A percentile compares a stretch with the other conserved stretches of the same genome.
phyloP scores from a whole-genome alignment of 345 rosid species.

The Carallia brachiata region DNA sequence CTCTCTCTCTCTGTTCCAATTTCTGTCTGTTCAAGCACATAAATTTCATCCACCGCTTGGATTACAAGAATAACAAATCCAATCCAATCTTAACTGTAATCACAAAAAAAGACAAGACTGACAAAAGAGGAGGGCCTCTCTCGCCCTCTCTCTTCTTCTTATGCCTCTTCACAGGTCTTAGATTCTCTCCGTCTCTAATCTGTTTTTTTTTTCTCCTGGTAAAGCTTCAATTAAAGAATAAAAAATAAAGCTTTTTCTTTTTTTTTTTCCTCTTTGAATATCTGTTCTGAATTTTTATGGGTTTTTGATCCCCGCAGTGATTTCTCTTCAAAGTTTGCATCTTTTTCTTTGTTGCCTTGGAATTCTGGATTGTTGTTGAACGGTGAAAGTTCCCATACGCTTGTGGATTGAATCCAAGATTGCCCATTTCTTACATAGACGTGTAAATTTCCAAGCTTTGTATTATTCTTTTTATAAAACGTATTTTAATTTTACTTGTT shows the following conservation, averaged over 20 bases:
- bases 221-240: conserved; percentile 1
- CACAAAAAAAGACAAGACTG: conserved; percentile 19
- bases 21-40: conserved; percentile 7
- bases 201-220: conserved; percentile 17
- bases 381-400: conserved; percentile 27
- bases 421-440: conserved; percentile 32
- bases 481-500: conserved; percentile 30
- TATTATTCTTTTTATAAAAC: conserved; percentile 24
- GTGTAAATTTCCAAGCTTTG: conserved; percentile 33
- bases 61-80: conserved; percentile 9
- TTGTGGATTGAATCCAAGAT: conserved; percentile 48
- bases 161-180: conserved; percentile 44
- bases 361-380: conserved; percentile 49
- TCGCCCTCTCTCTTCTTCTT: conserved; percentile 52
- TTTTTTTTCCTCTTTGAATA: neutral
- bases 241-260: conserved; percentile 6
- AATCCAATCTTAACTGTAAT: conserved; percentile 21
- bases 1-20: conserved; percentile 8
- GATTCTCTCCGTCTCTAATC: conserved; percentile 32
- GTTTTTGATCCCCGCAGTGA: conserved; percentile 27
- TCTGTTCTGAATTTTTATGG: conserved; percentile 14
- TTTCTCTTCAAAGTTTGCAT: conserved; percentile 11
- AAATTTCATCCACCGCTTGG: conserved; percentile 22
- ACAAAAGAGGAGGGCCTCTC: conserved; percentile 46
- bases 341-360: conserved; percentile 28